Percentiles rank a stretch among this genome's conserved stretches.
Conservation (phyloP, 768 basidiomycete species). For the Boletus edulis region DNA sequence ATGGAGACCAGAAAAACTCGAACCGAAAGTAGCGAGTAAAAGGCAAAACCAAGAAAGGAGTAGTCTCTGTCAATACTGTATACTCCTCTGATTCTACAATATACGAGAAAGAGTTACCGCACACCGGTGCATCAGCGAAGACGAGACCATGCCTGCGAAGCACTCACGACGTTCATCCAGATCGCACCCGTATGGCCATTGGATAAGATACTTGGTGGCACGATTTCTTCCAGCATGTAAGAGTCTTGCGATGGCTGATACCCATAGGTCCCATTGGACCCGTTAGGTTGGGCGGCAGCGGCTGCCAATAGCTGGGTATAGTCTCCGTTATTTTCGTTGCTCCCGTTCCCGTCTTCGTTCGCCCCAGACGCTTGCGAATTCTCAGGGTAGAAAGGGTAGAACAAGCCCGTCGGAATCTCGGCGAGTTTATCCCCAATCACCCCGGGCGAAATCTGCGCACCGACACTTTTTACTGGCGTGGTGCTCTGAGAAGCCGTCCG, state of each 20-base stretch:
- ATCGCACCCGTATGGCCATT: slow-evolving; percentile 33
- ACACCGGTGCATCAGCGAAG: slow-evolving; percentile 29
- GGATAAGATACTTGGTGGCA: slow-evolving; percentile 33
- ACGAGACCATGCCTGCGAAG: slow-evolving; percentile 27
- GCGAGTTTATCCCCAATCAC: slow-evolving; percentile 42
- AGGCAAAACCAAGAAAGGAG: too few species aligned
- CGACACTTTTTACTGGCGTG: slow-evolving; percentile 27
- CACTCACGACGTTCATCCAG: slow-evolving; percentile 48
- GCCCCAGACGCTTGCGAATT: slow-evolving; percentile 19
- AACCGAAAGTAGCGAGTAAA: too few species aligned
- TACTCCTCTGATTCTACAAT: slow-evolving; percentile 21
- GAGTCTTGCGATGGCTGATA: slow-evolving; percentile 57
- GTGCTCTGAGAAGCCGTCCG: slow-evolving; percentile 27
- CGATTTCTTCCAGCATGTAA: slow-evolving; percentile 70
- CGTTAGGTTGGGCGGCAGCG: slow-evolving; percentile 54
- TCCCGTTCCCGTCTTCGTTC: slow-evolving; percentile 17
- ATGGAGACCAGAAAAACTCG: too few species aligned
- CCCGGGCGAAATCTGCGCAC: slow-evolving; percentile 20
- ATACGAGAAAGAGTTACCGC: neutral
- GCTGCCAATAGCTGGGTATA: slow-evolving; percentile 57
- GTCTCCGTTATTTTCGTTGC: slow-evolving; percentile 32
- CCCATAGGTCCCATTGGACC: slow-evolving; percentile 49
- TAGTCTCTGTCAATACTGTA: too few species aligned
- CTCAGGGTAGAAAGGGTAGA: slow-evolving; percentile 80
- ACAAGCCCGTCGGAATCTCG: slow-evolving; percentile 65